Conservation (phyloP, 2,329 filamentous ascomycete genomes). For the Talaromyces sp. region DNA sequence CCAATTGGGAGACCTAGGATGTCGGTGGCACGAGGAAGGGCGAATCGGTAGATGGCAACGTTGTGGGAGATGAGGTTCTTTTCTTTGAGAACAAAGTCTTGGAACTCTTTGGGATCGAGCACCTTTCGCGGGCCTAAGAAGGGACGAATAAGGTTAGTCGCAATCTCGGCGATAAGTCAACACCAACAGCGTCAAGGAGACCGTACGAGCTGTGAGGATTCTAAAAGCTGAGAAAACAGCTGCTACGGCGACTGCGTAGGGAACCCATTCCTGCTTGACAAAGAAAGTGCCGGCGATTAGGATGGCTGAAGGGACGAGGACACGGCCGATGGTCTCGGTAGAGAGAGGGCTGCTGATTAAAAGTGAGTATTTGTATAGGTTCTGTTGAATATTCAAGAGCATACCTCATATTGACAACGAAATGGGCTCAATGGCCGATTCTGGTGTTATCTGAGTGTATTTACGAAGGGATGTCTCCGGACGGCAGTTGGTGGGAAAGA, state of each 20-base stretch:
- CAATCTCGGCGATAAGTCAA: conserved; percentile 10
- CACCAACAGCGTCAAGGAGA: not conserved
- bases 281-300: conserved; percentile 73
- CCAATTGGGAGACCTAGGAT: conserved; percentile 96
- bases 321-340: conserved; percentile 65
- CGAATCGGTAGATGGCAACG: conserved; percentile 96
- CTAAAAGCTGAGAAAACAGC: conserved; percentile 67
- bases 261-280: conserved; percentile 73
- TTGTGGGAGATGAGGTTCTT: conserved; percentile 98
- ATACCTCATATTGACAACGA: conserved; percentile 20
- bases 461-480: not conserved
- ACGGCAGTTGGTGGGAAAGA: not conserved
- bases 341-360: conserved; percentile 26
- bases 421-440: conserved; percentile 3
- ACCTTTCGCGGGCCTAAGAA: conserved; percentile 69
- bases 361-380: not conserved
- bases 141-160: conserved; percentile 15
- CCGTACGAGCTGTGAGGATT: conserved; percentile 67
- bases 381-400: not conserved
- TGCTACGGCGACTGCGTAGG: conserved; percentile 66
- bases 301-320: conserved; percentile 79
- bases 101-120: conserved; percentile 82
- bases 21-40: conserved; percentile 69
- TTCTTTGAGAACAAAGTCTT: conserved; percentile 88
- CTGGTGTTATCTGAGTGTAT: not conserved